A percentile compares a stretch with the other conserved stretches of the same genome.
phyloP scores from a whole-genome alignment of 176 grass and related monocot species.

The Cymbopogon citratus region DNA sequence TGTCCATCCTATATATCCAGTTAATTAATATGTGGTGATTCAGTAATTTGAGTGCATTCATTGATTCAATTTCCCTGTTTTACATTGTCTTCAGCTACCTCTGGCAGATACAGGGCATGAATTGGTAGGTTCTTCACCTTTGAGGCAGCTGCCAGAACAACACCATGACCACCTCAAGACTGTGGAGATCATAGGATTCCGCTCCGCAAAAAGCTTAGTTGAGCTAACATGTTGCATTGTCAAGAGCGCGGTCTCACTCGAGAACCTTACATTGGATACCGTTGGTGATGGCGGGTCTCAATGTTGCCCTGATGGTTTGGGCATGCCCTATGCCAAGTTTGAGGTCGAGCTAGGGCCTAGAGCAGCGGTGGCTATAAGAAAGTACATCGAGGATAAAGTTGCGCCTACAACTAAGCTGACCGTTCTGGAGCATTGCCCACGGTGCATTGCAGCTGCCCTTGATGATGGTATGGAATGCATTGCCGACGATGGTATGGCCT shows the following conservation, averaged over 20 bases:
- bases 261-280: neutral
- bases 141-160: neutral
- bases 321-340: neutral
- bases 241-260: neutral
- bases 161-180: neutral
- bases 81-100: neutral
- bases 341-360: neutral
- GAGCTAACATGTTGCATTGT: neutral
- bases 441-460: neutral
- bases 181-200: neutral
- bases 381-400: neutral
- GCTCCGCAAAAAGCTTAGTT: neutral
- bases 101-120: neutral
- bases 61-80: neutral
- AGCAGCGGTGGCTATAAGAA: neutral
- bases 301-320: too few species aligned
- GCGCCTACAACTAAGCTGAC: neutral
- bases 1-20: neutral
- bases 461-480: neutral
- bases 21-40: neutral
- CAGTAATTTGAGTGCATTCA: neutral
- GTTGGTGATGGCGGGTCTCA: neutral
- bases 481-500: too few species aligned
- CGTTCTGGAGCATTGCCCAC: neutral
- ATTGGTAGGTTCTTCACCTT: neutral